A percentile compares a stretch with the other conserved stretches of the same genome.
These are phyloP conservation scores for Trichoderma sp. DNA, from an alignment of 2,329 filamentous ascomycete genomes.

Conservation along the genomic window DNA sequence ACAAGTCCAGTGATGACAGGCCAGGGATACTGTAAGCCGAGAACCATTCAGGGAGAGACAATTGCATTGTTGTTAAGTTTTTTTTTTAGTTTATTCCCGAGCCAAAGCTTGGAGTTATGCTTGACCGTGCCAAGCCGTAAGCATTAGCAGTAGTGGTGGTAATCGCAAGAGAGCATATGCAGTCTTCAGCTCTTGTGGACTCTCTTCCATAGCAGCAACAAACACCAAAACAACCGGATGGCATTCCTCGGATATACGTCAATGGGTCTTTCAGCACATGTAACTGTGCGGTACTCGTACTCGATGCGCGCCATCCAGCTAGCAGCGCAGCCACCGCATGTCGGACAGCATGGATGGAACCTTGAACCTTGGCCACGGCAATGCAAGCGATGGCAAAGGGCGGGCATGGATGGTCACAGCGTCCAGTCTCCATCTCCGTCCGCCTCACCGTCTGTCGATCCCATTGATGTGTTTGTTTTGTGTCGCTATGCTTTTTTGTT, in stretches of 20 bases:
- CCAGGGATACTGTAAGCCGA: not conserved
- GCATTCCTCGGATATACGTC: not conserved
- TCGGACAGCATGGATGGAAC: not conserved
- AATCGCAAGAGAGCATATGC: not conserved
- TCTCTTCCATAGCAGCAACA: not conserved
- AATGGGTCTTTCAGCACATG: not conserved
- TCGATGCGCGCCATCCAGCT: not conserved
- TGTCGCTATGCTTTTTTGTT: not conserved
- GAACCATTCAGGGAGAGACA: not conserved
- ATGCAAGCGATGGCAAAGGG: not conserved
- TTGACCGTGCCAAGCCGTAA: not conserved
- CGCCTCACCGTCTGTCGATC: slow-evolving; percentile 9
- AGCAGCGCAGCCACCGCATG: not conserved
- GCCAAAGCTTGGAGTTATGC: not conserved
- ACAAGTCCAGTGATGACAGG: not conserved
- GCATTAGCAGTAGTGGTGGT: not conserved
- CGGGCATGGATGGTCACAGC: not conserved
- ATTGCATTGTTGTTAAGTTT: not conserved
- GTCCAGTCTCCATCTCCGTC: not conserved
- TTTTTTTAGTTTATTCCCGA: not conserved
- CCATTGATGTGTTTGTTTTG: not conserved
- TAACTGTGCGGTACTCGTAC: not conserved
- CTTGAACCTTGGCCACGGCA: not conserved
- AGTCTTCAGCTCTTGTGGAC: not conserved
- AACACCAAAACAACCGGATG: not conserved